These are phyloP conservation scores for Pulicaria dysenterica DNA, from an alignment of 129 eudicot species.

Conservation along the genomic window DNA sequence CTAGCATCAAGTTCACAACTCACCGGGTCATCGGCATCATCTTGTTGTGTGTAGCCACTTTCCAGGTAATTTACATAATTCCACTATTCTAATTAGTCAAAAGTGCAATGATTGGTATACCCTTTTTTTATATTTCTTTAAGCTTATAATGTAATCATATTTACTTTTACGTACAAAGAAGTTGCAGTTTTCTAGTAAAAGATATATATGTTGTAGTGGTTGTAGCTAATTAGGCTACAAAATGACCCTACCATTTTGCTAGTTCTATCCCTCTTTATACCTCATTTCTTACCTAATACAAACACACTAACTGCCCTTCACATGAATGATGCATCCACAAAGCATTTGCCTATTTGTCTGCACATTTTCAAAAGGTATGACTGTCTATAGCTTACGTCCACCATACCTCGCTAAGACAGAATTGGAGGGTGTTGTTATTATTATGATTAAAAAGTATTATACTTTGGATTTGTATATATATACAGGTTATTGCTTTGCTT, in stretches of 20 bases:
- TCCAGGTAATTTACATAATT: slow-evolving; percentile 47
- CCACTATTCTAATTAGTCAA: no score
- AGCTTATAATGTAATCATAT: not conserved
- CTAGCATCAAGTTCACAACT: slow-evolving; percentile 56
- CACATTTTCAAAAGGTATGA: no score
- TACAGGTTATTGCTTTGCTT: slow-evolving; percentile 72
- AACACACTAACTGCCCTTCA: slow-evolving; percentile 25
- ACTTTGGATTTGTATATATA: no score
- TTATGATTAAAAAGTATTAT: not conserved
- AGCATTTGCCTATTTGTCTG: not conserved
- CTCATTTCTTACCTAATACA: slow-evolving; percentile 24
- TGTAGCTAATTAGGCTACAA: not conserved
- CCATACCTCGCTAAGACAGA: no score
- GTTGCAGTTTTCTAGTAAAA: no score
- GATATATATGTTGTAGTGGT: not conserved
- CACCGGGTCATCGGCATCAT: slow-evolving; percentile 75
- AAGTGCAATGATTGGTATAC: no score
- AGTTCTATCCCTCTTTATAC: not conserved
- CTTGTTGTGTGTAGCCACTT: slow-evolving; percentile 71
- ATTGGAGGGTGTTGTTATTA: no score
- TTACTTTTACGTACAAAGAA: no score
- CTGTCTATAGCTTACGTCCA: no score
- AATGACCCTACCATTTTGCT: not conserved
- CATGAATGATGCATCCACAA: slow-evolving; percentile 5
- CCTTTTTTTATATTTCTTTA: not conserved